Evolutionary conservation across 768 basidiomycete genomes (phyloP), one percentile per base, ranked within the genome.

Genomic region (Mycena alexandri): DNA sequence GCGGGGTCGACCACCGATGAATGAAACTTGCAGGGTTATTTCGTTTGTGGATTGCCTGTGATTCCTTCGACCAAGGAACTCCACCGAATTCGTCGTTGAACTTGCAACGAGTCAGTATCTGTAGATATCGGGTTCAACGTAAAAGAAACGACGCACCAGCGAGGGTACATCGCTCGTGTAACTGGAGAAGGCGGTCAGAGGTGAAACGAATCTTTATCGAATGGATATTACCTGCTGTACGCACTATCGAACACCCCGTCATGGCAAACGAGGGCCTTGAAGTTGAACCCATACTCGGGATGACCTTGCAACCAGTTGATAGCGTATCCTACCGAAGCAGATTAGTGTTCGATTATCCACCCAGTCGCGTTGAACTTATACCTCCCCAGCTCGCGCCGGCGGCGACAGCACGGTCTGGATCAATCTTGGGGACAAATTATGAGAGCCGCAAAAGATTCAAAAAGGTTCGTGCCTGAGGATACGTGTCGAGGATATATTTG

Each of bases 251-350:
- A 95, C 25, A 93, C 93, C 12, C 97, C 97, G 74, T 99, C 97
- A 73, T 99, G 97, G 71, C 90, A 91, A 16, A 96, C 88, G 47
- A 98, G 83, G 6, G 95, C 94, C 80, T 96, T 98, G 85, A 99
- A 98, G 21, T 87, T 86, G 75, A 95, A 95, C 4, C 86, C 90
- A 69, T 84, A 94, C 72, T 97, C 95, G 13, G 93, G 93, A 75
- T 98, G 94, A 0, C 95, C 94, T 79, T 97, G 93, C 59, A 98
- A 95, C 94, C 94, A 98, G 77, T 95, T 97, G 48, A 54, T 38
- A 41, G 38, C 53, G 13, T 41, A 22, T 36, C 11, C 8, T n/a
- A 24, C 61, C 61, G 44, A 63, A 67, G 16, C 6, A 29, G 6
- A 29, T 29, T 6, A 29, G 29, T 67, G 60, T 56, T 38, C 33